Evolutionary conservation across 495 filamentous ascomycete genomes (phyloP).

Genomic region (Trichoderma erinaceum): DNA sequence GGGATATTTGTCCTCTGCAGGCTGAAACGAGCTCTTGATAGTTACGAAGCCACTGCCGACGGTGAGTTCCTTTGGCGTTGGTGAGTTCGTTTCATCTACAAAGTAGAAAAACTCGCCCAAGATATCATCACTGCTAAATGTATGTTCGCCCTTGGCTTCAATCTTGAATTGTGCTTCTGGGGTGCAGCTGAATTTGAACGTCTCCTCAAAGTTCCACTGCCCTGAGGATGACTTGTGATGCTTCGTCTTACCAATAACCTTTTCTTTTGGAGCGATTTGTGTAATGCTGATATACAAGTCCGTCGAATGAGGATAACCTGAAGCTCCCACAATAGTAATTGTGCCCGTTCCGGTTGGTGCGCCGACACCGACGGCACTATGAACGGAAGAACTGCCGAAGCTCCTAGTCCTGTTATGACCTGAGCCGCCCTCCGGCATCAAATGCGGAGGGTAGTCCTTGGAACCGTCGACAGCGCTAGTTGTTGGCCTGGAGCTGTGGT

Average conservation of each 20-base stretch:
- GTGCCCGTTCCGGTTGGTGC: constrained; percentile 67
- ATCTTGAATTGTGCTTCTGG: constrained; percentile 84
- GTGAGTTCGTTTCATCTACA: constrained; percentile 71
- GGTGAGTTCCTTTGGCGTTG: constrained; percentile 65
- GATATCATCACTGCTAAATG: constrained; percentile 70
- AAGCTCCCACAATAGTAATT: constrained; percentile 73
- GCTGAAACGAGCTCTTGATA: constrained; percentile 58
- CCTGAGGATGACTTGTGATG: constrained; percentile 60
- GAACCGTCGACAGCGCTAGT: constrained; percentile 18
- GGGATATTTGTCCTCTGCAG: constrained; percentile 27
- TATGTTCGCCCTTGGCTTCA: constrained; percentile 73
- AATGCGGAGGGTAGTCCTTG: neutral
- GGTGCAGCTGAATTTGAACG: constrained; percentile 67
- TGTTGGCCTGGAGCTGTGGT: constrained; percentile 23
- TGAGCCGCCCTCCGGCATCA: constrained; percentile 1
- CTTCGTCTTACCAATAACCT: constrained; percentile 84
- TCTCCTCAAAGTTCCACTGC: constrained; percentile 65
- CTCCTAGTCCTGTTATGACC: constrained; percentile 62
- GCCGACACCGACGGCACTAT: constrained; percentile 49
- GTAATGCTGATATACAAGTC: constrained; percentile 76
- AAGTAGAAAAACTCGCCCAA: constrained; percentile 85
- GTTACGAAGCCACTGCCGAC: constrained; percentile 63
- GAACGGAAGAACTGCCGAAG: constrained; percentile 54
- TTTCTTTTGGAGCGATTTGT: constrained; percentile 58
- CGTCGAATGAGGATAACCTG: constrained; percentile 68